phyloP scores from a whole-genome alignment of 805 yeast genomes.

The Candida jianshihensis region DNA sequence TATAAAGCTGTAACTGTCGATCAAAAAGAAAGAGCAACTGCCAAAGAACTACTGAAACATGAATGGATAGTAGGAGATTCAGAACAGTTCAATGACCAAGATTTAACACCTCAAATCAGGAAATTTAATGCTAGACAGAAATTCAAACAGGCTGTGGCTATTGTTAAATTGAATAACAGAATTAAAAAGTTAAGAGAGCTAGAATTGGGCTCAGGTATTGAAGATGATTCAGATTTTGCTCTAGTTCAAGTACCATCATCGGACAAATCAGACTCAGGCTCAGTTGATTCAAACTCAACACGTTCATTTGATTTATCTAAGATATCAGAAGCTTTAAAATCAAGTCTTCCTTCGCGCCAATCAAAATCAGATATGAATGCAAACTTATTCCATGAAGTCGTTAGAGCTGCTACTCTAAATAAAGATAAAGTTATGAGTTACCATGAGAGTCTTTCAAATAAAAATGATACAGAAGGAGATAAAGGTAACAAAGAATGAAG shows the following conservation, averaged over 20 bases:
- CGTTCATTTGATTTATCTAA: conserved; percentile 17
- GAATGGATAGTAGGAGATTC: conserved; percentile 64
- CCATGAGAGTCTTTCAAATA: too few relatives aligned
- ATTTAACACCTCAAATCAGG: conserved; percentile 75
- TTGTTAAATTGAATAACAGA: conserved; percentile 75
- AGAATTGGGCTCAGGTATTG: conserved; percentile 40
- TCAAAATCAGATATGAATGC: conserved; percentile 29
- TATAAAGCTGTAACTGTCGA: conserved; percentile 60
- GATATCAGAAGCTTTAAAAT: conserved; percentile 13
- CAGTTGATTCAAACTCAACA: conserved; percentile 2
- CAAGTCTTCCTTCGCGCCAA: conserved; percentile 2
- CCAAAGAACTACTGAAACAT: conserved; percentile 54
- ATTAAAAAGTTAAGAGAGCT: conserved; percentile 58
- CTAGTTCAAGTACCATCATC: conserved; percentile 2
- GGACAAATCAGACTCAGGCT: not conserved
- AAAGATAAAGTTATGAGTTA: conserved; percentile 18
- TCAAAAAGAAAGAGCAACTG: conserved; percentile 65
- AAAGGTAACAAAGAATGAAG: not conserved
- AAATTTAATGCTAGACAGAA: conserved; percentile 78
- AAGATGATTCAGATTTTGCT: conserved; percentile 26
- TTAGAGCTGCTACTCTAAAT: conserved; percentile 57
- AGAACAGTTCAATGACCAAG: conserved; percentile 39
- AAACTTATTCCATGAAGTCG: conserved; percentile 64
- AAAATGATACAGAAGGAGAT: too few relatives aligned
- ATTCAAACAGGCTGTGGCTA: conserved; percentile 79